phyloP scores from a whole-genome alignment of 2,329 filamentous ascomycete species.

The Sphaerostilbella broomeana region DNA sequence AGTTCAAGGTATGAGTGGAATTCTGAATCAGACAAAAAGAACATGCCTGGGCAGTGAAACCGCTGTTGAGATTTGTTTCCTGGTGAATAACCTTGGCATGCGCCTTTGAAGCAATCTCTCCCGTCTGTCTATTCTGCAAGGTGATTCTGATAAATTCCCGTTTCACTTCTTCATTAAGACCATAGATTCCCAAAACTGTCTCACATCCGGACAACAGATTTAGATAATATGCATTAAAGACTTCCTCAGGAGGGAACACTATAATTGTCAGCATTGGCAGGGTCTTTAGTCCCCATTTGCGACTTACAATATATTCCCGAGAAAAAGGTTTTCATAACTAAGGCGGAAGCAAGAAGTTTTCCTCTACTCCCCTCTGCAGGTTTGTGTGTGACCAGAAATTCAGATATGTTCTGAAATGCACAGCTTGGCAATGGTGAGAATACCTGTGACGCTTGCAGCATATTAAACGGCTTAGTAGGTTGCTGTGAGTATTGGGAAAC shows the following conservation, averaged over 20 bases:
- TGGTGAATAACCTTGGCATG: neutral
- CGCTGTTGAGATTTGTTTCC: neutral
- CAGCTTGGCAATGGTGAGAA: neutral
- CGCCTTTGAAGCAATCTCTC: neutral
- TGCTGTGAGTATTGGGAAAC: neutral
- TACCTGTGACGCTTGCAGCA: neutral
- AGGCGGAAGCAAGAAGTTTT: neutral
- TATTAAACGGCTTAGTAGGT: neutral
- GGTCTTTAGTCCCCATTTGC: neutral
- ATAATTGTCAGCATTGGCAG: too few relatives aligned
- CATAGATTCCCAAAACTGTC: neutral
- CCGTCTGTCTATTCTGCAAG: neutral
- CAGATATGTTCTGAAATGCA: neutral
- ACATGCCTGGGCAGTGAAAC: neutral
- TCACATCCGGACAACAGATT: neutral
- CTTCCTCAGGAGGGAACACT: neutral
- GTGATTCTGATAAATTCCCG: neutral
- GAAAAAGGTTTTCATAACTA: slow-evolving; percentile 4
- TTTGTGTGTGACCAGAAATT: neutral
- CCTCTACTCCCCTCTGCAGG: neutral
- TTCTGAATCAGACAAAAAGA: slow-evolving; percentile 1
- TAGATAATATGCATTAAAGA: slow-evolving; percentile 4
- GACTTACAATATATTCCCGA: neutral
- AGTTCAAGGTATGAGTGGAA: slow-evolving; percentile 1
- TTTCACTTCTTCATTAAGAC: neutral